Base-by-base conservation (phyloP, 2,329 filamentous ascomycete species). In the Xylaria sp. region DNA sequence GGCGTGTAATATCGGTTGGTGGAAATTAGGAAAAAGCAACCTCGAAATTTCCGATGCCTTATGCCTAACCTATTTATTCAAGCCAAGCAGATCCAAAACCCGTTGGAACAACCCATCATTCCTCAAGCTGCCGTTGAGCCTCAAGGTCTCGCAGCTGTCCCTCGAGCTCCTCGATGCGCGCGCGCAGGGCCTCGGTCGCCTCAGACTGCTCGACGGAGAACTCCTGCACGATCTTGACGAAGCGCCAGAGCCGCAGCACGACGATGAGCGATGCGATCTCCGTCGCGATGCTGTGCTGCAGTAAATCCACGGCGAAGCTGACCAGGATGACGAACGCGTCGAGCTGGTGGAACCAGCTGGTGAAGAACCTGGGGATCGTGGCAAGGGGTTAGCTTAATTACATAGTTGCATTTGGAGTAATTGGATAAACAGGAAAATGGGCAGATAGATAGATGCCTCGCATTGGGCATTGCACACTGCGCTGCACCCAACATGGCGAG, bases 161-260 rank as follows among this genome's bases (percentile, higher is more conserved):
- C 74, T 86, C 84, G 8, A 90, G 78, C 30, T 82, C 78, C 57
- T 85, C 82, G 30, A 91, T 80, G 63, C 83, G 79, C 60, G 82
- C 78, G 70, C 87, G 82, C 47, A 91, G 78, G 9, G 83, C 83
- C 69, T 89, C 88, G 80, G 89, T 86, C 75, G 88, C 83, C 78
- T 92, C 89, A 42, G 86, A 80, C 1, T 89, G 88, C 8, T 88
- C 89, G 6, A 89, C 83, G 34, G 86, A 86, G 69, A 92, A 82
- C 78, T 92, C 90, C 74, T 92, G 89, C 6, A 91, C 86, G 60
- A 92, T 90, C 81, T 92, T 91, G 76, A 91, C 87, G 53, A 92
- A 84, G 17, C 90, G 85, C 87, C 89, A 92, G 3, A 92, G 81
- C 61, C 90, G 87, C 53, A 92, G 80, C 3, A 91, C 83, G 32